Evolutionary conservation across 2,329 filamentous ascomycete species (phyloP), one percentile per base, ranked within the genome.

Genomic region (Neurospora crassa): DNA sequence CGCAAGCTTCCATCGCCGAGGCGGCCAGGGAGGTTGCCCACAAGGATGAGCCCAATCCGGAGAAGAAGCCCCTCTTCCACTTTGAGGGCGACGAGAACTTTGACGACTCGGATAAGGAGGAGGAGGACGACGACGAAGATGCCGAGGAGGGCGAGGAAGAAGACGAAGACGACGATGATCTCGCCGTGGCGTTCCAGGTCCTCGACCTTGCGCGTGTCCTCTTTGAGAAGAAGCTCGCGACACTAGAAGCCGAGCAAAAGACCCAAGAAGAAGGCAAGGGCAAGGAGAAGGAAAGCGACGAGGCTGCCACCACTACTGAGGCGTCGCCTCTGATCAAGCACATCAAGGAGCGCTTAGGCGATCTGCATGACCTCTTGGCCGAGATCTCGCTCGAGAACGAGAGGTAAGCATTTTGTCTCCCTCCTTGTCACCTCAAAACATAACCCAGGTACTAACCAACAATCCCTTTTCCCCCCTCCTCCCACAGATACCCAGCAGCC

Each of bases 381-480:
- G 96, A 99, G 81, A 97, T 99, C 73, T 96, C 92, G n/a, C 85
- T 99, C 40, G 96, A 99, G 83, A 97, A 96, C 76, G 96, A 98
- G 82, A 90, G 92, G 83, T 90, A 82, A 72, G 80, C 73, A 29
- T 16, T 53, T 53, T 63, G 47, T 68, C 47, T 67, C 70, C 18
- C 40, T 8, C 40, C 29, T 45, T 47, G 47, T 71, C 63, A 16
- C 20, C 43, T 69, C 63, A 68, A 53, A 41, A 53, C 67, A 29
- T 41, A n/a, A 43, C 41, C 41, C 18, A 43, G 69, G 69, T 70
- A 68, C 40, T 71, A 67, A 68, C 70, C 70, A 69, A 70, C 41
- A 3, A n/a, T 11, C 43, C n/a, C n/a, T 12, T 10, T 29, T 5
- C 29, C 4, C 29, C 20, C 12, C 7, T 24, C 34, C 34, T 29